phyloP scores from a whole-genome alignment of 2,329 filamentous ascomycete species.

The Sphaerulina populicola region DNA sequence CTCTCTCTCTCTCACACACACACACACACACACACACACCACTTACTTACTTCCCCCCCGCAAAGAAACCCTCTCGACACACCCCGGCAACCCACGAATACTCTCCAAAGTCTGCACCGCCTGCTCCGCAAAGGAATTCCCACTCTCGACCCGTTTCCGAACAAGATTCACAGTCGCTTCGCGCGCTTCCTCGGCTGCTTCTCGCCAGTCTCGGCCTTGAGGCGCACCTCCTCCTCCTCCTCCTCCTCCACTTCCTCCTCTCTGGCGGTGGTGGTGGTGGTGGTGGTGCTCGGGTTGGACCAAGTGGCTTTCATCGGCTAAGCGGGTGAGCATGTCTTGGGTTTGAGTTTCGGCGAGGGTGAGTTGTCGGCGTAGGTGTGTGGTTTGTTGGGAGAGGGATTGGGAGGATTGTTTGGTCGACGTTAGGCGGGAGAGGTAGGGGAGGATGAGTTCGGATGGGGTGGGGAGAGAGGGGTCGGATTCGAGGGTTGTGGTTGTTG shows the following conservation, averaged over 20 bases:
- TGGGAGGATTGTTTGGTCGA: constrained; percentile 20
- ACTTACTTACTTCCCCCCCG: background rate
- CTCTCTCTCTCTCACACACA: background rate
- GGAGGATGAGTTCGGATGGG: constrained; percentile 22
- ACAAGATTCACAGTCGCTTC: constrained; percentile 15
- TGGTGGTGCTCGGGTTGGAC: constrained; percentile 21
- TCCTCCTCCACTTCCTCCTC: no score
- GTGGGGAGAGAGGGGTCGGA: constrained; percentile 4
- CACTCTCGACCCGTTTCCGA: constrained; percentile 17
- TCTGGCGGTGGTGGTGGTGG: no score
- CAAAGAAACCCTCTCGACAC: constrained; percentile 1
- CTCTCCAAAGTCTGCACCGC: constrained; percentile 16
- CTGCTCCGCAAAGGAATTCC: constrained; percentile 12
- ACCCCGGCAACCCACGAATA: constrained; percentile 18
- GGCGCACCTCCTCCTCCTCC: constrained; percentile 12
- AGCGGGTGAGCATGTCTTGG: constrained; percentile 22
- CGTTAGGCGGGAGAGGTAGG: constrained; percentile 22
- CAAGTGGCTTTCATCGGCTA: constrained; percentile 33
- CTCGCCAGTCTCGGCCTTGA: constrained; percentile 24
- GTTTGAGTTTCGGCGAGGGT: constrained; percentile 22
- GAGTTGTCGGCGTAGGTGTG: constrained; percentile 25
- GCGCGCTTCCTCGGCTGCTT: constrained; percentile 20
- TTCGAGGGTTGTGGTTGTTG: constrained; percentile 3
- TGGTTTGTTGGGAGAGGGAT: constrained; percentile 24
- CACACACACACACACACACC: background rate